Percentiles rank a stretch among this genome's conserved stretches.
phyloP scores from a whole-genome alignment of 2,329 filamentous ascomycete genomes.

The Cercospora sp. region DNA sequence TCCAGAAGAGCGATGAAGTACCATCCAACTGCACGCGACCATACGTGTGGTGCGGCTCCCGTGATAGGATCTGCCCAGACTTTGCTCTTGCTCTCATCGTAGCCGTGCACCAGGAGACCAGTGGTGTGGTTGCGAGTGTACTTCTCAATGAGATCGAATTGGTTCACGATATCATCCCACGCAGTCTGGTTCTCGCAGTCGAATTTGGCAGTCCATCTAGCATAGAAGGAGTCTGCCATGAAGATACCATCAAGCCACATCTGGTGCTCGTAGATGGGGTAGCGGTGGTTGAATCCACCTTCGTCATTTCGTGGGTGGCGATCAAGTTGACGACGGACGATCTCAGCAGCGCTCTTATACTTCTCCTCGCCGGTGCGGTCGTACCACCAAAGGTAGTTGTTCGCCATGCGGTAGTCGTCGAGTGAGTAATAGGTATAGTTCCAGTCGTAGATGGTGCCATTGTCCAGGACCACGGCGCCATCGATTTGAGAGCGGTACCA shows the following conservation, averaged over 20 bases:
- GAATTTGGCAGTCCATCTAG: slow-evolving; percentile 33
- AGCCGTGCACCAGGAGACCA: slow-evolving; percentile 56
- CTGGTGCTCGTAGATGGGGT: slow-evolving; percentile 49
- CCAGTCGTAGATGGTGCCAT: slow-evolving; percentile 53
- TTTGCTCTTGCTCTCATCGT: slow-evolving; percentile 52
- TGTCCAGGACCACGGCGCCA: slow-evolving; percentile 49
- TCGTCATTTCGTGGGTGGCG: slow-evolving; percentile 34
- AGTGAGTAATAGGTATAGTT: slow-evolving; percentile 50
- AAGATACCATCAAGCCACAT: slow-evolving; percentile 58
- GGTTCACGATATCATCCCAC: slow-evolving; percentile 40
- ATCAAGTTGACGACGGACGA: slow-evolving; percentile 33
- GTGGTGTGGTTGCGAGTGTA: slow-evolving; percentile 46
- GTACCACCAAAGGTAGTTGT: slow-evolving; percentile 33
- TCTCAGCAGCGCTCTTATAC: slow-evolving; percentile 26
- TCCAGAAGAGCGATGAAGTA: slow-evolving; percentile 55
- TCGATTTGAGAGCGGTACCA: slow-evolving; percentile 29
- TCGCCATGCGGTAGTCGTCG: slow-evolving; percentile 39
- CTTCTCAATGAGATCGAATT: slow-evolving; percentile 48
- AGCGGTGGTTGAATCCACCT: slow-evolving; percentile 40
- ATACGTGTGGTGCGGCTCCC: slow-evolving; percentile 55
- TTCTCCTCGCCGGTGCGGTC: slow-evolving; percentile 28
- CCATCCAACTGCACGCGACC: slow-evolving; percentile 58
- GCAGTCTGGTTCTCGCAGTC: slow-evolving; percentile 25
- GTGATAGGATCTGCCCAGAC: slow-evolving; percentile 55
- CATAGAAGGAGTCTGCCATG: slow-evolving; percentile 50